A percentile compares a stretch with the other conserved stretches of the same genome.
These are phyloP conservation scores for Pythium dissotocum DNA, from an alignment of 352 stramenopile genomes.

Conservation along the genomic window DNA sequence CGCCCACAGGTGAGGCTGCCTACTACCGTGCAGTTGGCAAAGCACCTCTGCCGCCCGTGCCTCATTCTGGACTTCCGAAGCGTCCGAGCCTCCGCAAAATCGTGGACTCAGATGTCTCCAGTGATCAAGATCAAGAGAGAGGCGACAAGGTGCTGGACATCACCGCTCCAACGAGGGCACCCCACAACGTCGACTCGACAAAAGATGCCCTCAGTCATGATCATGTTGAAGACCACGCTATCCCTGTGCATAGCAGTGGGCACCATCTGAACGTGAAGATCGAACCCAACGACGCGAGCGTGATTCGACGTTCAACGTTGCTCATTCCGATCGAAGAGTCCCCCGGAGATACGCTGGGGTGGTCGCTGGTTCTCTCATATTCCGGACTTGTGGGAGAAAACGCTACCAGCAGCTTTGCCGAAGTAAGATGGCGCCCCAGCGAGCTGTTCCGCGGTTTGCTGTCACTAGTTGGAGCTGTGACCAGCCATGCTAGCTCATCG, in stretches of 20 bases:
- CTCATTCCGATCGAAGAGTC: slow-evolving; percentile 77
- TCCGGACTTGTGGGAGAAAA: not conserved
- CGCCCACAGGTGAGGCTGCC: slow-evolving; percentile 60
- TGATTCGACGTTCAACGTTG: slow-evolving; percentile 52
- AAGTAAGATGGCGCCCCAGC: slow-evolving; percentile 59
- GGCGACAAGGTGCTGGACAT: slow-evolving; percentile 24
- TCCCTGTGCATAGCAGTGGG: not conserved
- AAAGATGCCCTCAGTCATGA: not conserved
- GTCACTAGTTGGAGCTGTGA: slow-evolving; percentile 27
- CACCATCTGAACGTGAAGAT: slow-evolving; percentile 26
- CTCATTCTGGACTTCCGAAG: slow-evolving; percentile 40
- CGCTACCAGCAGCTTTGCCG: slow-evolving; percentile 31
- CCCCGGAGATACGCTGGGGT: slow-evolving; percentile 58
- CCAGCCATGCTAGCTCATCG: not conserved
- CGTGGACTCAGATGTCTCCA: slow-evolving; percentile 4
- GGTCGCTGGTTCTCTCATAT: slow-evolving; percentile 26
- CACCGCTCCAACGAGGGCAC: slow-evolving; percentile 22
- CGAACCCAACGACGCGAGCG: slow-evolving; percentile 39
- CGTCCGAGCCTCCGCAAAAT: slow-evolving; percentile 19
- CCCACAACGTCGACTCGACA: not conserved
- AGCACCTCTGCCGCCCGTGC: slow-evolving; percentile 52
- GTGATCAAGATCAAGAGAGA: slow-evolving; percentile 3
- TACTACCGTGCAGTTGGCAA: slow-evolving; percentile 75
- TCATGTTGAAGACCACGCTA: not conserved
- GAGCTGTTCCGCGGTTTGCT: slow-evolving; percentile 56